Evolutionary conservation across 192 early-diverging fungal species (phyloP), one percentile per base, ranked within the genome.

Genomic region (Coemansia brasiliensis): DNA sequence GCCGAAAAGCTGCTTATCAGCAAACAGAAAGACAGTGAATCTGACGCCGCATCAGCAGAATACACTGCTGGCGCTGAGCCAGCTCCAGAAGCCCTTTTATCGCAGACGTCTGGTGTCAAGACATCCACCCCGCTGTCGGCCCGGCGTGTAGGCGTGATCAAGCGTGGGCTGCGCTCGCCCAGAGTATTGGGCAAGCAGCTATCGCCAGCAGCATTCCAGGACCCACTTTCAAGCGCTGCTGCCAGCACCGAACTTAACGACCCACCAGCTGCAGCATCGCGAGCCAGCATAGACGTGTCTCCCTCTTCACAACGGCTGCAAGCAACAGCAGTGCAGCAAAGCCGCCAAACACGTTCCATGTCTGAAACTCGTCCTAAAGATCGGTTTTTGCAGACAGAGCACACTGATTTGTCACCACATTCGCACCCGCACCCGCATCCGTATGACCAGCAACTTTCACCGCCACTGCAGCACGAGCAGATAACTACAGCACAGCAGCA

Each of bases 361-460:
- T 78, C 74, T 1, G 68, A 67, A 49, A 57, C 74, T 0, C 64
- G 68, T 6, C 45, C 40, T 12, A 17, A 12, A 13, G 41, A 9
- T 39, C 15, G 39, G 32, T 5, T 16, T 51, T 25, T 25, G n/a
- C 40, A 35, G 41, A 18, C 61, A 0, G 22, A 59, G 48, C 39
- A 35, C 32, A 35, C 32, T 9, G 18, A 46, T 15, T 35, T 39
- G 48, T 53, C 51, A 12, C 48, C 38, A 20, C 40, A 48, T 44
- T 27, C 18, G 25, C 40, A 48, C 51, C 35, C 18, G 25, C 57
- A 69, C 1, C 68, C 68, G 25, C 74, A 78, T 21, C 74, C 74
- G 21, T 78, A 78, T 32, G 74, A 71, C 45, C 74, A 78, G 52
- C 74, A 78, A 57, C 60, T 78, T n/a, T 55, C 74, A 57, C 74